These are phyloP conservation scores for Pichia sp. DNA, from an alignment of 1,139 yeast genomes.

Conservation along the genomic window DNA sequence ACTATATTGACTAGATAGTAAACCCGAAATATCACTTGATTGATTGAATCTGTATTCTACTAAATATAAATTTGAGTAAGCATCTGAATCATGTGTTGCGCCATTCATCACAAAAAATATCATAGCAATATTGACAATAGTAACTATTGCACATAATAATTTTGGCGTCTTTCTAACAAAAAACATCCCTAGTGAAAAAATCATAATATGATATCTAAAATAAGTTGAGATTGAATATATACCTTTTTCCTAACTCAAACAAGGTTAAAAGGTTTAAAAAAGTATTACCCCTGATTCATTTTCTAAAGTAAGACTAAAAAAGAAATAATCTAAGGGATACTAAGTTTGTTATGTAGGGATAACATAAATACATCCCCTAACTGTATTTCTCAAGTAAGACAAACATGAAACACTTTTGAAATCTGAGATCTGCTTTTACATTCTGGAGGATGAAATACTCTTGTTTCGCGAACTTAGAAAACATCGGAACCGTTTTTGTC, in stretches of 20 bases:
- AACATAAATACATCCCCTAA: not conserved
- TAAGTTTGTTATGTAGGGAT: not conserved
- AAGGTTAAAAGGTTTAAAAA: not conserved
- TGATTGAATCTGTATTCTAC: constrained; percentile 42
- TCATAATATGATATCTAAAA: not conserved
- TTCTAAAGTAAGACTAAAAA: too few relatives aligned
- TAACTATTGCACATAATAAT: constrained; percentile 14
- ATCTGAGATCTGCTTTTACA: not conserved
- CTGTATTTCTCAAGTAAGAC: not conserved
- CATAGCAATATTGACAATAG: constrained; percentile 23
- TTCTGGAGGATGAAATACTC: not conserved
- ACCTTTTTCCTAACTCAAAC: too few relatives aligned
- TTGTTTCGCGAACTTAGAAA: not conserved
- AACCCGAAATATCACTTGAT: constrained; percentile 34
- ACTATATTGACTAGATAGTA: constrained; percentile 33
- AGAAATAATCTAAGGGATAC: not conserved
- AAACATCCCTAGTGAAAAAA: constrained; percentile 7
- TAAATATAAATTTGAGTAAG: constrained; percentile 43
- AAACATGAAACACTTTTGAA: not conserved
- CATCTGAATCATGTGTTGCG: constrained; percentile 36
- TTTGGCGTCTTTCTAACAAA: constrained; percentile 19
- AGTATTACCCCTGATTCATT: not conserved
- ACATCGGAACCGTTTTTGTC: not conserved
- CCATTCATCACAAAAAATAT: constrained; percentile 50
- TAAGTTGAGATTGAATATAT: too few relatives aligned